Evolutionary conservation across 495 filamentous ascomycete genomes (phyloP).

Genomic region (Rhypophila decipiens): DNA sequence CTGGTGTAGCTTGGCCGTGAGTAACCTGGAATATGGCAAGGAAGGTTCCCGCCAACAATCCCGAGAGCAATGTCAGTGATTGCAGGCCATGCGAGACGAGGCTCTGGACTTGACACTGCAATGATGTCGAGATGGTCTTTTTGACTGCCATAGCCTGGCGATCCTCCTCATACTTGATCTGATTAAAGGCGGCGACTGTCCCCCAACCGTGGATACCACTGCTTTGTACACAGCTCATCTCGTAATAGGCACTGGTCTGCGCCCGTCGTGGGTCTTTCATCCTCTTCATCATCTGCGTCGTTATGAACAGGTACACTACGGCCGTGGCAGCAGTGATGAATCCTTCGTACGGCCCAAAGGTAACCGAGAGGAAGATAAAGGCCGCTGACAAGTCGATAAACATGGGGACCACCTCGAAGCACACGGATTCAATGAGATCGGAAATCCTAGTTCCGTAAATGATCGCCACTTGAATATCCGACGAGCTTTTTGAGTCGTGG

Average conservation of each 20-base stretch:
- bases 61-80: constrained; percentile 54
- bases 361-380: constrained; percentile 59
- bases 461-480: constrained; percentile 63
- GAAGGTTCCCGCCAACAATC: constrained; percentile 56
- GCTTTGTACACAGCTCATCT: constrained; percentile 54
- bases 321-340: constrained; percentile 60
- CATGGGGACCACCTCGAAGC: constrained; percentile 64
- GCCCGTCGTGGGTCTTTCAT: constrained; percentile 27
- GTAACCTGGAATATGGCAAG: constrained; percentile 64
- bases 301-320: constrained; percentile 56
- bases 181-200: constrained; percentile 69
- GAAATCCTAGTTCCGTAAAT: constrained; percentile 57
- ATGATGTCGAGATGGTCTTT: constrained; percentile 33
- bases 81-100: constrained; percentile 46
- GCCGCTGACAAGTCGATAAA: constrained; percentile 64
- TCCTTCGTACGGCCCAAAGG: constrained; percentile 69
- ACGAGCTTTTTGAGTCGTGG: constrained; percentile 67
- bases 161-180: constrained; percentile 55
- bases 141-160: constrained; percentile 50
- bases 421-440: constrained; percentile 57
- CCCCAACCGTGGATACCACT: constrained; percentile 63
- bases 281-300: constrained; percentile 44
- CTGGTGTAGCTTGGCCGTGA: constrained; percentile 49
- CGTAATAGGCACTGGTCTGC: constrained; percentile 38
- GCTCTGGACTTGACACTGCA: constrained; percentile 35